Evolutionary conservation across 2,329 filamentous ascomycete species (phyloP), one percentile per base, ranked within the genome.

Genomic region (Tothia fuscella): DNA sequence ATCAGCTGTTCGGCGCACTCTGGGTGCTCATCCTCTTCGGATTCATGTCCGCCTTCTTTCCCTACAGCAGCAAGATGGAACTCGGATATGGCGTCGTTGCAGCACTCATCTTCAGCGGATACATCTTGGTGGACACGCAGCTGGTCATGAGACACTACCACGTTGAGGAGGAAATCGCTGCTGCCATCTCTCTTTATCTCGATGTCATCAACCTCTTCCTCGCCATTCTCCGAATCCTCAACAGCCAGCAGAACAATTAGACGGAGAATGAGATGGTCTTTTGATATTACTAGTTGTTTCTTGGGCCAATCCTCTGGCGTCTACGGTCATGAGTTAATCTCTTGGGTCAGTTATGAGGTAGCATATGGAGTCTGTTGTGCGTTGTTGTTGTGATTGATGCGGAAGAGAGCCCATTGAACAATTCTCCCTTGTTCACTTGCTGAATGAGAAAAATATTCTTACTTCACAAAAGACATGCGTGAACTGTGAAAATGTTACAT

Each of bases 161-260:
- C 56, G 86, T 95, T 40, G 91, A 98, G 66, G 89, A 95, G 72
- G 88, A 95, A 70, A 95, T 96, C 58, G 87, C 88, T 5, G 89
- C 89, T 38, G 80, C 85, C 7, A 94, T 98, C 62, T 91, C 84
- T 57, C 72, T 98, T 37, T 98, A 98, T 61, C 74, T 98, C 38
- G 89, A 96, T 61, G 79, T 96, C 49, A 85, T 96, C 69, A 98
- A 98, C 72, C 64, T 98, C 51, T 98, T 98, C 76, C 71, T 98
- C 51, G 82, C 86, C 41, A 98, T 98, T 56, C 70, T 98, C 56
- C 76, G 91, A 56, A 96, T 98, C 53, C 70, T 98, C 56, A 98
- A 98, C 71, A 93, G 82, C 68, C 85, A 94, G 71, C 81, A 78
- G 58, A 89, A 93, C 65, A 93, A 95, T 72, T 96, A 78, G 40